A percentile compares a stretch with the other conserved stretches of the same genome.
These are phyloP conservation scores for Verticillium nonalfalfae DNA, from an alignment of 2,329 filamentous ascomycete genomes.

Conservation along the genomic window DNA sequence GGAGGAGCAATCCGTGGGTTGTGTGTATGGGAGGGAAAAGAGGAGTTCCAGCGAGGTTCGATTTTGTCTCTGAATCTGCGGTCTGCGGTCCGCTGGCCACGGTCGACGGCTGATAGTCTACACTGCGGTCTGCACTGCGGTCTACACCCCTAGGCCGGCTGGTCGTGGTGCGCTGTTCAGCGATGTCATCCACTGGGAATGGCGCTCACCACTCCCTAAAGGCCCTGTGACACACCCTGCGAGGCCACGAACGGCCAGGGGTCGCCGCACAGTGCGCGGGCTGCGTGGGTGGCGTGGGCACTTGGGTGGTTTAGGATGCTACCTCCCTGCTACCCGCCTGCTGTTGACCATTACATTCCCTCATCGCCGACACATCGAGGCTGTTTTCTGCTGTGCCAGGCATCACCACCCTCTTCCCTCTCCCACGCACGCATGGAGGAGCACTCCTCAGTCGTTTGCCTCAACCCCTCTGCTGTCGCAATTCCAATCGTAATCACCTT, in stretches of 20 bases:
- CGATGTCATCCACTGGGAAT: not conserved
- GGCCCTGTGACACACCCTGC: not conserved
- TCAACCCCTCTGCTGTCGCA: not conserved
- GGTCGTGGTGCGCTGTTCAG: not conserved
- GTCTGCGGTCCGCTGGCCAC: constrained; percentile 1
- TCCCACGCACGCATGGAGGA: too few species aligned
- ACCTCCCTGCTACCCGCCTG: not conserved
- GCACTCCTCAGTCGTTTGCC: too few species aligned
- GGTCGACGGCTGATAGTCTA: not conserved
- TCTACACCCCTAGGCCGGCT: not conserved
- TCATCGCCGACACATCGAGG: not conserved
- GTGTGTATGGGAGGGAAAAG: constrained; percentile 35
- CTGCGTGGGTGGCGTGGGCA: not conserved
- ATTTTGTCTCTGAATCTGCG: constrained; percentile 29
- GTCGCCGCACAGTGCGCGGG: not conserved
- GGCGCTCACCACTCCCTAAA: not conserved
- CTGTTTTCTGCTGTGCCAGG: too few species aligned
- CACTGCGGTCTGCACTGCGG: not conserved
- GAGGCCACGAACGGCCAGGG: not conserved
- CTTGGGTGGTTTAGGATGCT: too few species aligned
- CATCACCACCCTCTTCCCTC: too few species aligned
- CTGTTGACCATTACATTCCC: not conserved
- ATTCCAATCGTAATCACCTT: not conserved
- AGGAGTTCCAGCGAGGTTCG: constrained; percentile 31
- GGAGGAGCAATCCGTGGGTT: constrained; percentile 26